Percentiles rank a stretch among this genome's conserved stretches.
These are phyloP conservation scores for Babesia gibsoni DNA, from an alignment of 169 alveolate genomes.

Conservation along the genomic window DNA sequence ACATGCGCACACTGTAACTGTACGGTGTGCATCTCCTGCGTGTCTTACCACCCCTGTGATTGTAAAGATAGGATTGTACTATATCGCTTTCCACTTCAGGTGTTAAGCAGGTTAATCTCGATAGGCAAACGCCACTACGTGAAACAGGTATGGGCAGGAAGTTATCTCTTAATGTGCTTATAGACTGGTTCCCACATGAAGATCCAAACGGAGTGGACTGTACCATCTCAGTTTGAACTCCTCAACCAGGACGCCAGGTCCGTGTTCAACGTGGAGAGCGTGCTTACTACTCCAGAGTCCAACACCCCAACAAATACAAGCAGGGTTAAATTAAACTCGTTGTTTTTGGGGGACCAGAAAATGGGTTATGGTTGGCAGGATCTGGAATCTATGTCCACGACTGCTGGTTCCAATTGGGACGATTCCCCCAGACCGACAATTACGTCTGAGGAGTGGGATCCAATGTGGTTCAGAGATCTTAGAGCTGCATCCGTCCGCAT, in stretches of 20 bases:
- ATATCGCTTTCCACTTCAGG: conserved; percentile 50
- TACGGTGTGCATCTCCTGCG: conserved; percentile 46
- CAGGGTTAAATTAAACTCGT: not conserved
- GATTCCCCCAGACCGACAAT: not conserved
- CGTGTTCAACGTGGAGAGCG: not conserved
- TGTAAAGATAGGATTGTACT: conserved; percentile 44
- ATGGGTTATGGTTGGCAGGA: not conserved
- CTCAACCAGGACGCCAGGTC: conserved; percentile 1
- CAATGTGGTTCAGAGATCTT: conserved; percentile 11
- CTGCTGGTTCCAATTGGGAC: no score
- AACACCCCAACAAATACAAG: not conserved
- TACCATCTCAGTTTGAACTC: no score
- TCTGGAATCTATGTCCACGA: conserved; percentile 2
- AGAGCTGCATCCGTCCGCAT: conserved; percentile 1
- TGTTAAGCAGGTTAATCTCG: conserved; percentile 18
- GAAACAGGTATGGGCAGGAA: no score
- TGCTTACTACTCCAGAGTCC: not conserved
- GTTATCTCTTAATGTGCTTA: no score
- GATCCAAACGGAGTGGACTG: no score
- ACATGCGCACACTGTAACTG: conserved; percentile 39
- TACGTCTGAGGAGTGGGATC: conserved; percentile 1
- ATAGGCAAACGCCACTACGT: no score
- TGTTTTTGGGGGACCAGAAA: not conserved
- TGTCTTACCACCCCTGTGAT: conserved; percentile 45
- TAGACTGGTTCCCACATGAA: no score